Conservation (phyloP, 257 asterid species). For the Leonotis leonurus region DNA sequence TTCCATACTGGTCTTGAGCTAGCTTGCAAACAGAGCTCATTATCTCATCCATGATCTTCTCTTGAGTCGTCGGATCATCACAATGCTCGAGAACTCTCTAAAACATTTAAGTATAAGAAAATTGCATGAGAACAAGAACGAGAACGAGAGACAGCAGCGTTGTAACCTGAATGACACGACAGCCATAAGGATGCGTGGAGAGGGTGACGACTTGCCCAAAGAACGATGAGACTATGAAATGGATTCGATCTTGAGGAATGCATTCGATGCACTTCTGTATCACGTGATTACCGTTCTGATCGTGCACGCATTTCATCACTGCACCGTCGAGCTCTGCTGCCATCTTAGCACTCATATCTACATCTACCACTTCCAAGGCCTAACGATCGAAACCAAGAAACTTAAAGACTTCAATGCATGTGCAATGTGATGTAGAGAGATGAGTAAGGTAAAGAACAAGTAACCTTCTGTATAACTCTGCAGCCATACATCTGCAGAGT, state of each 20-base stretch:
- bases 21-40: constrained; percentile 60
- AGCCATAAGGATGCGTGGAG: constrained; percentile 87
- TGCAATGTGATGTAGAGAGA: neutral
- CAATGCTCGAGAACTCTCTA: constrained; percentile 88
- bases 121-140: neutral
- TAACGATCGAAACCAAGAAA: constrained; percentile 24
- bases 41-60: constrained; percentile 64
- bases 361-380: constrained; percentile 90
- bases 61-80: constrained; percentile 48
- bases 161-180: constrained; percentile 88
- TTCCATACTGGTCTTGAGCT: constrained; percentile 84
- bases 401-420: too few species aligned
- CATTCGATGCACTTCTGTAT: constrained; percentile 88
- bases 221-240: constrained; percentile 59
- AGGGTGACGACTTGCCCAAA: constrained; percentile 67
- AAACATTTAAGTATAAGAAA: neutral
- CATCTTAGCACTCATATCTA: constrained; percentile 59
- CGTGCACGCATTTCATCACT: constrained; percentile 75
- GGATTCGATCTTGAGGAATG: constrained; percentile 60
- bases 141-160: neutral
- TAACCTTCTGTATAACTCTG: constrained; percentile 93
- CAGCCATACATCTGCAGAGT: constrained; percentile 96
- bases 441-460: constrained; percentile 10
- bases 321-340: constrained; percentile 78
- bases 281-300: constrained; percentile 92